phyloP scores from a whole-genome alignment of 345 rosid genomes.

The Populus davidiana region DNA sequence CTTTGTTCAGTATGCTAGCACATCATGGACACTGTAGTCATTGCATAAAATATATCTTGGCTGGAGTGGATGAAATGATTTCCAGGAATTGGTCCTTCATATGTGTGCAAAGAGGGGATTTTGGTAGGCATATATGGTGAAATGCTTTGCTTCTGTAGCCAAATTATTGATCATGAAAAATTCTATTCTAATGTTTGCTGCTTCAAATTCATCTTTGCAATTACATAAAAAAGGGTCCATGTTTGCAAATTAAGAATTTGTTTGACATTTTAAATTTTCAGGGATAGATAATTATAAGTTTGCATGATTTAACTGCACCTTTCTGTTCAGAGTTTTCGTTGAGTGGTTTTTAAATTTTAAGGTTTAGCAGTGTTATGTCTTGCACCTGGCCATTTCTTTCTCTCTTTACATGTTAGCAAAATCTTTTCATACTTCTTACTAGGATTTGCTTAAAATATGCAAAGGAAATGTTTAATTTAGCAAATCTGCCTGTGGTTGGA shows the following conservation, averaged over 20 bases:
- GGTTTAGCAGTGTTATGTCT: background rate
- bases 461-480: background rate
- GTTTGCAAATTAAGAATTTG: background rate
- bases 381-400: background rate
- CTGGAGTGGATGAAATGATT: background rate
- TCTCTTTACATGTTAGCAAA: background rate
- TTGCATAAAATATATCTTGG: background rate
- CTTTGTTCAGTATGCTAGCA: background rate
- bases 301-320: background rate
- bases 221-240: background rate
- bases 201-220: background rate
- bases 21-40: background rate
- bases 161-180: background rate
- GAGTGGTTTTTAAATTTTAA: background rate
- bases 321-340: background rate
- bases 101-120: background rate
- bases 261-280: background rate
- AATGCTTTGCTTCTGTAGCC: background rate
- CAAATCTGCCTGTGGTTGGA: constrained; percentile 8
- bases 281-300: background rate
- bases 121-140: background rate
- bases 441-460: background rate
- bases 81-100: background rate
- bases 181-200: background rate
- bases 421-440: background rate